Evolutionary conservation across 208 protist species (phyloP).

Genomic region (Kentomonas sorsogonicus): DNA sequence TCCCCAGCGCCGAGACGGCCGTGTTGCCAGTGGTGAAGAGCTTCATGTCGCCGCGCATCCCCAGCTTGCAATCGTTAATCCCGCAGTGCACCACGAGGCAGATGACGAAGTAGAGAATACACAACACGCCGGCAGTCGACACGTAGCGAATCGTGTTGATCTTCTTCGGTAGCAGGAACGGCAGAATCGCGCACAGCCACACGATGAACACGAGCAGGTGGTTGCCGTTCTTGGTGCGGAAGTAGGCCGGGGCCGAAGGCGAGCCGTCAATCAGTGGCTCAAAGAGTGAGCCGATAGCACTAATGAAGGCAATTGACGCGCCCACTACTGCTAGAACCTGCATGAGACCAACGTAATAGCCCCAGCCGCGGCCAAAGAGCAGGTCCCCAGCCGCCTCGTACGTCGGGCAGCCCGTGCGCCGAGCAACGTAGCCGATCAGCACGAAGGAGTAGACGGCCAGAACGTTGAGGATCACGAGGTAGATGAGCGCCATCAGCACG

Average conservation of each 20-base stretch:
- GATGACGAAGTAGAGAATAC: slow-evolving; percentile 64
- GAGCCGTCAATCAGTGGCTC: slow-evolving; percentile 34
- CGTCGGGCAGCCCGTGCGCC: no score
- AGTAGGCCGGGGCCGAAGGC: slow-evolving; percentile 24
- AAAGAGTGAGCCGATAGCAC: slow-evolving; percentile 51
- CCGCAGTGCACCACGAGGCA: slow-evolving; percentile 41
- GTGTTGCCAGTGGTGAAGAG: slow-evolving; percentile 36
- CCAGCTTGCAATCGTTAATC: slow-evolving; percentile 24
- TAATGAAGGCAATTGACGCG: slow-evolving; percentile 64
- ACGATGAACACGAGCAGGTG: slow-evolving; percentile 27
- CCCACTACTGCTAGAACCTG: slow-evolving; percentile 60
- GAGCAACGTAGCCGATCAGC: slow-evolving; percentile 34
- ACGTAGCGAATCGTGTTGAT: slow-evolving; percentile 73
- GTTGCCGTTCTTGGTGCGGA: slow-evolving; percentile 27
- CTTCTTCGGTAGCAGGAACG: slow-evolving; percentile 49
- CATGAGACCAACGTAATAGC: slow-evolving; percentile 57
- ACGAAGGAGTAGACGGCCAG: slow-evolving; percentile 55
- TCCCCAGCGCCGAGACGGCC: slow-evolving; percentile 40
- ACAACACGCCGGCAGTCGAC: slow-evolving; percentile 41
- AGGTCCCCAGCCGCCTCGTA: no score
- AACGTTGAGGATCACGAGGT: slow-evolving; percentile 43
- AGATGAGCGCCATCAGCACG: slow-evolving; percentile 50
- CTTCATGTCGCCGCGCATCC: slow-evolving; percentile 22
- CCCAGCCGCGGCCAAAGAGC: slow-evolving; percentile 40
- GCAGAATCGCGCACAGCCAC: slow-evolving; percentile 58